A percentile compares a stretch with the other conserved stretches of the same genome.
phyloP scores from a whole-genome alignment of 164 flowering plant species.

The Annona cherimola region DNA sequence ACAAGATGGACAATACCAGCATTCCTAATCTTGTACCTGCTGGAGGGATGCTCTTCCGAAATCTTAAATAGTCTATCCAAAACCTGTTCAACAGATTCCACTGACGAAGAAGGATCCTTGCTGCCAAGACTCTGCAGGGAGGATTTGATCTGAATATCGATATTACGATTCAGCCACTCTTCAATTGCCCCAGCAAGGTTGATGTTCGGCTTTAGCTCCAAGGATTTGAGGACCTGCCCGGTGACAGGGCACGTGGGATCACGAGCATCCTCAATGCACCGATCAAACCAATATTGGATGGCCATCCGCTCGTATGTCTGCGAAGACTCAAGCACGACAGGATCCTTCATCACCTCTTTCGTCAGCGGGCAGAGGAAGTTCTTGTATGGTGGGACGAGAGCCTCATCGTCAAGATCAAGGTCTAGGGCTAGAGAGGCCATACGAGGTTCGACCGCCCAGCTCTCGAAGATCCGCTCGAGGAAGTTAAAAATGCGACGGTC shows the following conservation, averaged over 20 bases:
- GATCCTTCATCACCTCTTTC: constrained; percentile 61
- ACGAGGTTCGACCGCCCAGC: constrained; percentile 29
- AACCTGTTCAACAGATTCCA: constrained; percentile 28
- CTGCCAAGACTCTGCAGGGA: constrained; percentile 29
- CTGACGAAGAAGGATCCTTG: constrained; percentile 26
- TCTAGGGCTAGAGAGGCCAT: constrained; percentile 12
- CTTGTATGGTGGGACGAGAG: constrained; percentile 41
- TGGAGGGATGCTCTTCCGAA: constrained; percentile 44
- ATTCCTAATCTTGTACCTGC: constrained; percentile 42
- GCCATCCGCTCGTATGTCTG: constrained; percentile 55
- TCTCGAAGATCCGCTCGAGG: constrained; percentile 33
- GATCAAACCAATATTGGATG: constrained; percentile 51
- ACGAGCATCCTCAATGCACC: constrained; percentile 52
- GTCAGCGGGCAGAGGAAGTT: constrained; percentile 64
- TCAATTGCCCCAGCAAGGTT: constrained; percentile 58
- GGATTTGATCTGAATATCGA: constrained; percentile 36
- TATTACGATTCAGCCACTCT: constrained; percentile 52
- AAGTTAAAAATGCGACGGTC: constrained; percentile 42
- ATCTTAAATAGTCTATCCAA: constrained; percentile 37
- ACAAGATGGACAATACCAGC: constrained; percentile 39
- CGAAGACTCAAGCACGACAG: constrained; percentile 47
- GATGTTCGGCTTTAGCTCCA: constrained; percentile 50
- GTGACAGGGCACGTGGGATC: constrained; percentile 69
- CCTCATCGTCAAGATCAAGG: constrained; percentile 38
- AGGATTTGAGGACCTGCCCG: constrained; percentile 40